Conservation (phyloP, 140 eudicot genomes). For the Artemisia princeps region DNA sequence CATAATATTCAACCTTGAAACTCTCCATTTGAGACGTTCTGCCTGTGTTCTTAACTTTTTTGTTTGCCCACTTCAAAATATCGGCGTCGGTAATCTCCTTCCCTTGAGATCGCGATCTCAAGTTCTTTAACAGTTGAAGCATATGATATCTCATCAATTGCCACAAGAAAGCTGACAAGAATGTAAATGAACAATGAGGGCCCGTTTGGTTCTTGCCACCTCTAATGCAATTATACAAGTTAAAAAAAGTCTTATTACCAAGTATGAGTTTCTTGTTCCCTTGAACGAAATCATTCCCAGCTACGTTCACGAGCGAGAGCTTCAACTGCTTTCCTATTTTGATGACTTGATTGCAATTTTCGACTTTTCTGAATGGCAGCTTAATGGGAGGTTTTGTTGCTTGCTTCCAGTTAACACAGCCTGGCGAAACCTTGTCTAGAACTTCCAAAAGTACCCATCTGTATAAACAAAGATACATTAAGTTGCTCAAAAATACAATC, state of each 20-base stretch:
- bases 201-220: not conserved
- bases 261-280: slow-evolving; percentile 94
- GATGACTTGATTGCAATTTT: slow-evolving; percentile 89
- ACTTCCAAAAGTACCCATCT: slow-evolving; percentile 93
- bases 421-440: slow-evolving; percentile 78
- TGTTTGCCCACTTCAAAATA: slow-evolving; percentile 83
- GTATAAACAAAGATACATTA: slow-evolving; percentile 23
- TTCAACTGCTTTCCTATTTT: slow-evolving; percentile 70
- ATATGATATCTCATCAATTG: slow-evolving; percentile 89
- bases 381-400: slow-evolving; percentile 89
- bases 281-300: slow-evolving; percentile 91
- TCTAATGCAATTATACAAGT: not conserved
- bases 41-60: slow-evolving; percentile 71
- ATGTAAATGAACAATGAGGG: slow-evolving; percentile 6
- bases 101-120: slow-evolving; percentile 67
- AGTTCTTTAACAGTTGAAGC: slow-evolving; percentile 87
- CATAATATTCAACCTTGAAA: slow-evolving; percentile 51
- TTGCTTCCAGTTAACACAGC: slow-evolving; percentile 89
- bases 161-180: slow-evolving; percentile 82
- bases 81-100: slow-evolving; percentile 79
- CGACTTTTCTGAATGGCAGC: slow-evolving; percentile 96
- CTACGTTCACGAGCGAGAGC: slow-evolving; percentile 78
- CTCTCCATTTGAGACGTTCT: slow-evolving; percentile 71
- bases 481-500: not conserved
- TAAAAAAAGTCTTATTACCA: slow-evolving; percentile 37